Conservation (phyloP, 164 flowering plant genomes). For the Brasenia schreberi region DNA sequence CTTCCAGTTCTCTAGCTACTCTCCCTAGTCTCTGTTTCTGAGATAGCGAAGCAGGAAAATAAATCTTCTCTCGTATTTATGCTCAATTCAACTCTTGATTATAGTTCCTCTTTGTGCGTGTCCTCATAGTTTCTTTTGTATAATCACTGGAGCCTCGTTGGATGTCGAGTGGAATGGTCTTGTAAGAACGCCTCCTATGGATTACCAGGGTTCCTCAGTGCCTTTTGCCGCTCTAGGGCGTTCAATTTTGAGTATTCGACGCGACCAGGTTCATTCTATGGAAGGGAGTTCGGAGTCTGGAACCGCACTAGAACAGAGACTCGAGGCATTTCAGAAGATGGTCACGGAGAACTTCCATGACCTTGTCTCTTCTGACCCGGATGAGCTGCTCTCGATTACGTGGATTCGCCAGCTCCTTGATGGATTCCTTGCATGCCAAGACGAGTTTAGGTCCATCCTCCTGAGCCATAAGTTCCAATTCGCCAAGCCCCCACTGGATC, state of each 20-base stretch:
- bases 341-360: constrained; percentile 43
- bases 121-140: background rate
- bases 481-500: constrained; percentile 42
- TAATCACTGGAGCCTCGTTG: background rate
- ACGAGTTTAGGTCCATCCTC: constrained; percentile 52
- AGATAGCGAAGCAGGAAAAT: background rate
- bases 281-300: constrained; percentile 20
- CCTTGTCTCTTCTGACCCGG: constrained; percentile 21
- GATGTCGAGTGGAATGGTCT: background rate
- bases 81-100: background rate
- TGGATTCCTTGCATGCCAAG: constrained; percentile 59
- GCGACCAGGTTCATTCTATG: constrained; percentile 65
- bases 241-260: constrained; percentile 48
- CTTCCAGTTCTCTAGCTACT: background rate
- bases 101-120: background rate
- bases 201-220: constrained; percentile 40
- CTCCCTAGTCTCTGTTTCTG: background rate
- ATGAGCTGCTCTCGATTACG: constrained; percentile 48
- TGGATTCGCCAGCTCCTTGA: constrained; percentile 74
- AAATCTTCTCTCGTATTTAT: background rate
- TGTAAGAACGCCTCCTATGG: constrained; percentile 60
- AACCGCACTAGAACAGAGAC: constrained; percentile 26
- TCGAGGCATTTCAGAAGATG: constrained; percentile 58
- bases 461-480: constrained; percentile 23
- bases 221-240: constrained; percentile 35